Evolutionary conservation across 2,329 filamentous ascomycete species (phyloP).

Genomic region (Fusarium oxysporum): DNA sequence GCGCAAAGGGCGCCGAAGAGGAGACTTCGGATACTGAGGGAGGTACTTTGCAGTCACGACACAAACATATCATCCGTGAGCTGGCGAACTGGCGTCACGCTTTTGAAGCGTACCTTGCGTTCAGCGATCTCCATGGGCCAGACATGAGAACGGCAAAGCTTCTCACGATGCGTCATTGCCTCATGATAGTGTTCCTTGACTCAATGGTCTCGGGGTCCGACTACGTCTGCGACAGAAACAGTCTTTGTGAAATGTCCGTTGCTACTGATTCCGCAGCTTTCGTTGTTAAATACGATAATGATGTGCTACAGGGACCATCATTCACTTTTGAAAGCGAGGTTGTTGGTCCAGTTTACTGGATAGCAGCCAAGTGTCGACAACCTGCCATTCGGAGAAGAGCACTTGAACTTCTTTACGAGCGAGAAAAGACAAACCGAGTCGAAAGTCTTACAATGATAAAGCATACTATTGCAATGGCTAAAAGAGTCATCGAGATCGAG

Average conservation of each 20-base stretch:
- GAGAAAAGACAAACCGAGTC: rapidly evolving
- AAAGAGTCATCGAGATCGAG: neutral
- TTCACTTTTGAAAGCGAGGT: constrained; percentile 2
- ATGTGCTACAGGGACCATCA: neutral
- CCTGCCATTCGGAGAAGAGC: neutral
- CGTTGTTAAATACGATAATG: neutral
- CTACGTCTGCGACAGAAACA: neutral
- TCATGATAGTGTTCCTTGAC: neutral
- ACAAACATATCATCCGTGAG: neutral
- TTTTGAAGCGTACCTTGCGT: neutral
- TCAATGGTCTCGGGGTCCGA: neutral
- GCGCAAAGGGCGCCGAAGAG: rapidly evolving
- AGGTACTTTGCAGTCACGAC: neutral
- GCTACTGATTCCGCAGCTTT: neutral
- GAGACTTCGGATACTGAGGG: too few relatives aligned
- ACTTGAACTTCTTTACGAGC: neutral
- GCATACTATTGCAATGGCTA: neutral
- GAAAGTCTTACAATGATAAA: neutral
- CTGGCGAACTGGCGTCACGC: neutral
- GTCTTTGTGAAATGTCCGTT: neutral
- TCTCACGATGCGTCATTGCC: neutral
- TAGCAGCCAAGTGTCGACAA: neutral
- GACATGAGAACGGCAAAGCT: neutral
- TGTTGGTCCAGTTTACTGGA: neutral
- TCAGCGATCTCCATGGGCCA: neutral